phyloP scores from a whole-genome alignment of 73 alveolate species.

The Paramecium sonneborni region DNA sequence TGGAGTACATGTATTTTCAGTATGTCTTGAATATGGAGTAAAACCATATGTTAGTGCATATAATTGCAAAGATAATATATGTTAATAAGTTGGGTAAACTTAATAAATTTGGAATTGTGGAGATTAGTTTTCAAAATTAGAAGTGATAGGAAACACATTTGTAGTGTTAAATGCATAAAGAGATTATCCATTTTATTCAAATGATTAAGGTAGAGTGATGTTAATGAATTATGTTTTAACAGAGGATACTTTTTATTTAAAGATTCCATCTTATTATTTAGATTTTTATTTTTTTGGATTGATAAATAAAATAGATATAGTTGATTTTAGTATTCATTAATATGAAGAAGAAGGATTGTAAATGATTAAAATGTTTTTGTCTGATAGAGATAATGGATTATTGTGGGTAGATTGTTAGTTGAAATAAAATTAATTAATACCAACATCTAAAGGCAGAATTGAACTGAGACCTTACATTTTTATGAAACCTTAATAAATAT shows the following conservation, averaged over 20 bases:
- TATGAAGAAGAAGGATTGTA: not conserved
- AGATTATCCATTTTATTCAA: not conserved
- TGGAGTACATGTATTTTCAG: not conserved
- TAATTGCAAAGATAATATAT: not conserved
- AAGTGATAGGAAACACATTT: not conserved
- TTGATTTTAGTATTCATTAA: not conserved
- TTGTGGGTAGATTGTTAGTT: not conserved
- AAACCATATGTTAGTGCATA: not conserved
- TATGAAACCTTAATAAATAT: not conserved
- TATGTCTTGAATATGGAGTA: not conserved
- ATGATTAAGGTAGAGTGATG: not conserved
- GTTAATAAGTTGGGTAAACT: not conserved
- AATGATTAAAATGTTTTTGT: not conserved
- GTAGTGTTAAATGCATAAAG: not conserved
- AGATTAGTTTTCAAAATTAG: not conserved
- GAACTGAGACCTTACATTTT: not conserved
- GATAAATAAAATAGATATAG: not conserved
- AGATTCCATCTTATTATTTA: not conserved
- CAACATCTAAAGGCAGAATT: not conserved
- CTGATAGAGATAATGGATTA: slow-evolving; percentile 13
- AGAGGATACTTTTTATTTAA: not conserved
- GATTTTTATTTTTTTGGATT: not conserved
- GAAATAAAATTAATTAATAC: not conserved
- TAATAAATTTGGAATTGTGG: not conserved
- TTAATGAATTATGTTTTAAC: not conserved